A percentile compares a stretch with the other conserved stretches of the same genome.
phyloP scores from a whole-genome alignment of 2,329 filamentous ascomycete species.

The Dendryphion nanum region DNA sequence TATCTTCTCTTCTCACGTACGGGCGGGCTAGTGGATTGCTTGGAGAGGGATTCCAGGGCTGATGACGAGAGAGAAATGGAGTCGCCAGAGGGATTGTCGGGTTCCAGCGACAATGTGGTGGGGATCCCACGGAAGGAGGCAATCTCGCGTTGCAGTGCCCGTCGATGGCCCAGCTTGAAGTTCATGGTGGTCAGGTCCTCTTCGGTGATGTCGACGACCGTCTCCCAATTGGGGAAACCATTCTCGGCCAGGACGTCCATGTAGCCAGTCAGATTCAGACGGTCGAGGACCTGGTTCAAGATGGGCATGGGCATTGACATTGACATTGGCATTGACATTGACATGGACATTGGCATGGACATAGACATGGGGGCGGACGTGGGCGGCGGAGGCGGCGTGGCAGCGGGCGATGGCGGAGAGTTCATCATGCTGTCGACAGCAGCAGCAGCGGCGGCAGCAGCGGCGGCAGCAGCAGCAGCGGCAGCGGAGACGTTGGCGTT shows the following conservation, averaged over 20 bases:
- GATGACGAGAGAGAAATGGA: conserved; percentile 26
- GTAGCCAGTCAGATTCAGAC: conserved; percentile 31
- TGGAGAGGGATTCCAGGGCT: conserved; percentile 27
- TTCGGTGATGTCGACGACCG: conserved; percentile 41
- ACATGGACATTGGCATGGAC: not conserved
- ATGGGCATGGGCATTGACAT: conserved; percentile 6
- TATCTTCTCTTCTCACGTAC: conserved; percentile 37
- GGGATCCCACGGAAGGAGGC: conserved; percentile 35
- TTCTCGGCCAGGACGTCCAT: conserved; percentile 28
- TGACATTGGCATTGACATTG: not conserved
- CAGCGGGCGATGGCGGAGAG: conserved; percentile 10
- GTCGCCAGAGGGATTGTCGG: conserved; percentile 16
- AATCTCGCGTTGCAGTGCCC: conserved; percentile 40
- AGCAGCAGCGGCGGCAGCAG: not conserved
- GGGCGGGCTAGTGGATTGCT: conserved; percentile 13
- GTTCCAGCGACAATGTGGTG: conserved; percentile 22
- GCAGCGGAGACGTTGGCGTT: no score
- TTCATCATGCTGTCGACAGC: conserved; percentile 20
- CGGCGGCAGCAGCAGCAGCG: no score
- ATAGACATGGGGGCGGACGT: not conserved
- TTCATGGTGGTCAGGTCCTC: conserved; percentile 35
- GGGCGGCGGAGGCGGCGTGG: conserved; percentile 9
- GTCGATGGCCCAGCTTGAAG: conserved; percentile 42
- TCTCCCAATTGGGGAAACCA: conserved; percentile 39
- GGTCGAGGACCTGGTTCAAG: conserved; percentile 28